A percentile compares a stretch with the other conserved stretches of the same genome.
phyloP scores from a whole-genome alignment of 2,329 filamentous ascomycete genomes.

The Orbilia oligospora region DNA sequence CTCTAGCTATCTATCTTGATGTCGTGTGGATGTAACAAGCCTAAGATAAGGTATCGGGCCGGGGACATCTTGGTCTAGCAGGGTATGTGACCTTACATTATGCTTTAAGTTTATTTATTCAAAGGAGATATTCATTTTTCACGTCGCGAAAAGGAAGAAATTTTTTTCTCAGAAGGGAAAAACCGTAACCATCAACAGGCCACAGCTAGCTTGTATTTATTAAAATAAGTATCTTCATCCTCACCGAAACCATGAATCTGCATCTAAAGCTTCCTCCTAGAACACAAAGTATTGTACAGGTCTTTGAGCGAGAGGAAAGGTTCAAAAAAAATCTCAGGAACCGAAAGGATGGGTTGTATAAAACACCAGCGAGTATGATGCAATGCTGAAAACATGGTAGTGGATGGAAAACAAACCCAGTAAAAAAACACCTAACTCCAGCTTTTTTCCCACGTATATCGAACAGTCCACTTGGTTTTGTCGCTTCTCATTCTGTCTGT shows the following conservation, averaged over 20 bases:
- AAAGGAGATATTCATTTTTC: not conserved
- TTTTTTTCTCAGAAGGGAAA: not conserved
- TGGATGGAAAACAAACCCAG: conserved; percentile 4
- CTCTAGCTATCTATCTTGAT: not conserved
- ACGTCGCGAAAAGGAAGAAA: not conserved
- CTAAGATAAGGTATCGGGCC: not conserved
- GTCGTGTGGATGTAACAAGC: not conserved
- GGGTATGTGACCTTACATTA: not conserved
- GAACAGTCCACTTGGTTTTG: conserved; percentile 28
- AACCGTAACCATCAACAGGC: not conserved
- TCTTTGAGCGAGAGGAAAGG: conserved; percentile 22
- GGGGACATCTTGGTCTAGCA: not conserved
- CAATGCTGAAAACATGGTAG: conserved; percentile 18
- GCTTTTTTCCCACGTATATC: conserved; percentile 41
- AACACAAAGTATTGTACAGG: conserved; percentile 43
- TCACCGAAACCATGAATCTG: conserved; percentile 15
- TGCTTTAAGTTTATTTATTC: not conserved
- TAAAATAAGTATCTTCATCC: conserved; percentile 7
- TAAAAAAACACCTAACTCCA: conserved; percentile 49
- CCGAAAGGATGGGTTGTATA: conserved; percentile 20
- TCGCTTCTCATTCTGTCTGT: conserved; percentile 35
- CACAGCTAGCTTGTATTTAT: conserved; percentile 12
- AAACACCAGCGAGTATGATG: conserved; percentile 18
- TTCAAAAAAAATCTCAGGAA: conserved; percentile 32
- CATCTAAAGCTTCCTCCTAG: conserved; percentile 31